Evolutionary conservation across 495 filamentous ascomycete species (phyloP), one percentile per base, ranked within the genome.

Genomic region (Lasiosphaeriaceae sp.): DNA sequence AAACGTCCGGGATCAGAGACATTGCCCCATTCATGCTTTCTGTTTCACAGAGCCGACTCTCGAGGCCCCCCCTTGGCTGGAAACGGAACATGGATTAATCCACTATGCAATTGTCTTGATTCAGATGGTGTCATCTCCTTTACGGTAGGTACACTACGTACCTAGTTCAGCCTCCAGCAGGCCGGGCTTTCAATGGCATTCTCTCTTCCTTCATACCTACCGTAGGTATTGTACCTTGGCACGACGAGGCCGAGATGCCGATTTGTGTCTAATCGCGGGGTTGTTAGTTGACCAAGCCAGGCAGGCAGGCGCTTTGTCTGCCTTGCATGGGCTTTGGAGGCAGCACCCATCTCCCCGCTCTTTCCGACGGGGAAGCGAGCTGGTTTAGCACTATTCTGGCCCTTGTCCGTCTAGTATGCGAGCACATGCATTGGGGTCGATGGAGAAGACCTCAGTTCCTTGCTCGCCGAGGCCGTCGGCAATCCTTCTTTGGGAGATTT

Each of bases 311-410:
- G 39, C 45, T 9, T 50, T 39, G 4, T 57, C 53, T 12, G n/a
- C 60, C 57, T 24, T 63, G 61, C 45, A 63, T 63, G 61, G 60
- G 61, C 45, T 63, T 12, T 49, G 12, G 51, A 54, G 20, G 48
- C 60, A 54, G 44, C 54, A 14, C 57, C 61, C 6, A 50, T 57
- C 19, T 29, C 49, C 2, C 53, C 55, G 21, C 58, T 54, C 19
- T 24, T 63, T 11, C 61, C 54, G 14, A 50, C 45, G 20, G 41
- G 31, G 29, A 31, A 21, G 21, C 53, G 54, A 26, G 22, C 31
- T 35, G 14, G 24, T 22, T 49, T 61, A n/a, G 45, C 23, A 3
- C 31, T 61, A 11, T 57, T 43, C 4, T 61, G 59, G 54, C 59
- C 59, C 1, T 49, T 34, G 3, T 61, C 59, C 16, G 54, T 61